Evolutionary conservation across 345 rosid species (phyloP), one percentile per base, ranked within the genome.

Genomic region (Gossypium bickii): DNA sequence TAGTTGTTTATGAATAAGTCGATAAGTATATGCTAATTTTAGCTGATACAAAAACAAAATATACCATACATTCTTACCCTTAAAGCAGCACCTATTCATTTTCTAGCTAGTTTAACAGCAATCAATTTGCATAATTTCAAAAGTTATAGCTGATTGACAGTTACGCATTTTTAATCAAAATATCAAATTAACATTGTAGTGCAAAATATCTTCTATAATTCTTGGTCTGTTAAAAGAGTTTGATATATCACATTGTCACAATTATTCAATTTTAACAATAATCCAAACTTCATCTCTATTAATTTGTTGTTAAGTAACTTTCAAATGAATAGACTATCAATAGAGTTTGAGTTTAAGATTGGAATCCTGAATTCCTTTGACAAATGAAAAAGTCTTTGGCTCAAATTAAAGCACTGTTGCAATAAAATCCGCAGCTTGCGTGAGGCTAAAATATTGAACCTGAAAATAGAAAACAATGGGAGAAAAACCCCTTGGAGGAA

Each of bases 201-300:
- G 44, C 43, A 49, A 69, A 52, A 47, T 51, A 63, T n/a, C 68
- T 63, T 63, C 47, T 34, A n/a, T n/a, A 45, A 62, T 34, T 62
- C 47, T 56, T 20, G 34, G 68, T 63, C 68, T 63, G 24, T 38
- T n/a, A 63, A n/a, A 34, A 34, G 38, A 34, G 38, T 34, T 34
- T 34, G 38, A 34, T 34, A 34, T 34, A 34, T 4, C 6, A 34
- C 38, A 34, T 34, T 34, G 38, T 34, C 38, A 47, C 41, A 47
- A 61, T 27, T 15, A 61, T 61, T 15, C 18, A 27, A 12, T 60
- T 27, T n/a, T 8, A 27, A 61, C 10, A 56, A 1, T 2, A 60
- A 15, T 6, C 66, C 41, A 6, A 24, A 24, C 56, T 51, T 25
- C 9, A 59, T 24, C n/a, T 1, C 7, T 25, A 25, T 7, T 61